Conservation (phyloP, 495 filamentous ascomycete species). For the Achaetomiella virescens region DNA sequence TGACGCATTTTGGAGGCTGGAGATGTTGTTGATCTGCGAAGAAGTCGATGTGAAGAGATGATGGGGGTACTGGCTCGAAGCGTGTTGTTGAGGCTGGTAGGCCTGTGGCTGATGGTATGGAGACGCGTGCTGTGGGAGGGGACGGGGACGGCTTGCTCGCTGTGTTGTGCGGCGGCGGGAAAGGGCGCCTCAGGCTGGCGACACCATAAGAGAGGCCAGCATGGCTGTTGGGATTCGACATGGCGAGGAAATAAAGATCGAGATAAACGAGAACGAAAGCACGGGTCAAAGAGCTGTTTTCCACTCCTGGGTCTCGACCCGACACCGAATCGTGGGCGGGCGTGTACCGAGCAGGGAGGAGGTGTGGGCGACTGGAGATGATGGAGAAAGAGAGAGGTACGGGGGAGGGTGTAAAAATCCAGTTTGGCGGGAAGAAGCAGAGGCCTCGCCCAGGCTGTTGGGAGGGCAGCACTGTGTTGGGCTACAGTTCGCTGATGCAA, state of each 20-base stretch:
- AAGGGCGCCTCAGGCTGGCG: conserved; percentile 18
- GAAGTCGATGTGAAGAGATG: conserved; percentile 34
- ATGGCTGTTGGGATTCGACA: conserved; percentile 29
- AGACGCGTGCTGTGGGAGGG: conserved; percentile 36
- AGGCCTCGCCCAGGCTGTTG: background rate
- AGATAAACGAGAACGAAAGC: conserved; percentile 8
- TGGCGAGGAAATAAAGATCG: conserved; percentile 12
- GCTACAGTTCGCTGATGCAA: background rate
- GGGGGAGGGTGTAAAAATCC: conserved; percentile 21
- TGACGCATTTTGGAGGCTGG: conserved; percentile 34
- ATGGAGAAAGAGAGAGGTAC: conserved; percentile 20
- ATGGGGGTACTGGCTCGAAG: conserved; percentile 24
- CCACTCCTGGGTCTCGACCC: conserved; percentile 20
- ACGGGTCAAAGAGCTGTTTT: background rate
- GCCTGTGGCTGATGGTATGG: conserved; percentile 37
- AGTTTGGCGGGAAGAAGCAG: conserved; percentile 9
- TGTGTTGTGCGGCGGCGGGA: conserved; percentile 33
- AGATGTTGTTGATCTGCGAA: conserved; percentile 28
- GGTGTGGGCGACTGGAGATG: conserved; percentile 25
- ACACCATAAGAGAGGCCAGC: conserved; percentile 26
- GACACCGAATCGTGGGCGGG: conserved; percentile 27
- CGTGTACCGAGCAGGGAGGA: conserved; percentile 30
- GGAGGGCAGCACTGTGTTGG: conserved; percentile 5
- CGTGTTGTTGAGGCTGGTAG: conserved; percentile 31
- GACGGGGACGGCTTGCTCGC: conserved; percentile 41